Base-by-base conservation (phyloP, 2,329 filamentous ascomycete genomes). In the Teratosphaeriaceae sp. region DNA sequence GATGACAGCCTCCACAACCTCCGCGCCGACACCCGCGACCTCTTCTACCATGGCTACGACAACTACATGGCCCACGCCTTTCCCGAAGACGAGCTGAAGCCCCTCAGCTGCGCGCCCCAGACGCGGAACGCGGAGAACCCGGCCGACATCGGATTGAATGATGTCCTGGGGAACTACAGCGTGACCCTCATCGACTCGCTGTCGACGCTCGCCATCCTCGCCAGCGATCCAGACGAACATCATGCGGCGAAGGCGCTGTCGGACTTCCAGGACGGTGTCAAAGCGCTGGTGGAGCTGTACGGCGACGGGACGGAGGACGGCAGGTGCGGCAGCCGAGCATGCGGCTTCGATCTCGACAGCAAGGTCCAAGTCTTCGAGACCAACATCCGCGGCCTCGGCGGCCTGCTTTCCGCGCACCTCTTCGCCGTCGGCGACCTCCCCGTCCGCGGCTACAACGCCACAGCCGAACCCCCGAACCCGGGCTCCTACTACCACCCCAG, bases 311-410 rank as follows among this genome's bases (percentile, higher is more conserved):
- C 80, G 22, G 66, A 72, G 83, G 85, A 2, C 71, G 73, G 74
- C 4, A 87, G 85, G 5, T 74, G 78, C 58, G 90, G 90, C 3
- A 71, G 76, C 44, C 75, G 88, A 50, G 81, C 82, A 3, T 77
- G 80, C 42, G 92, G 88, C 0, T 98, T 98, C 58, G 88, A 98
- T 64, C 72, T 95, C 30, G 90, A 98, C 65, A 95, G 89, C 69
- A 98, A 97, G 66, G 92, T 98, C 2, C 90, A 98, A 67, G 88
- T 98, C 29, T 98, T 98, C 59, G 92, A 98, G 70, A 97, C 90
- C 1, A 90, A 95, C 26, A 98, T 98, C 54, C 78, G 92, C 45
- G 92, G 90, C 13, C 78, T 94, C 35, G 92, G 92, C 12, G 92
- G 92, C 0, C 71, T 98, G 44, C 68, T 98, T 51, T 96, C 89